Evolutionary conservation across 73 alveolate genomes (phyloP).

Genomic region (Symbiodinium pilosum): DNA sequence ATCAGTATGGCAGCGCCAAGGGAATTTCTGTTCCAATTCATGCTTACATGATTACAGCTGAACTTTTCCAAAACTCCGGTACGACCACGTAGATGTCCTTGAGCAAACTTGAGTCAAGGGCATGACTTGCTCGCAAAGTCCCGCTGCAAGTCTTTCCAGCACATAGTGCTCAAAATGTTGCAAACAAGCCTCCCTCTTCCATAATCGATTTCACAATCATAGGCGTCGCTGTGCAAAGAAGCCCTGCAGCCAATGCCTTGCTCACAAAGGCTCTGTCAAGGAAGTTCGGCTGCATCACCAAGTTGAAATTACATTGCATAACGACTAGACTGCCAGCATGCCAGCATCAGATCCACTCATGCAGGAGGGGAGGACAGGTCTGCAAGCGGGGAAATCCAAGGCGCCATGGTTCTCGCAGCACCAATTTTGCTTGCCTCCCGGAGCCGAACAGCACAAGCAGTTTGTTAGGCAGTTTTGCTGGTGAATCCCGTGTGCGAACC

Average conservation of each 20-base stretch:
- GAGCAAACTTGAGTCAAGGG: not conserved
- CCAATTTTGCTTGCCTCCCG: slow-evolving; percentile 81
- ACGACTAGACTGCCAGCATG: too few species aligned
- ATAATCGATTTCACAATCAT: not conserved
- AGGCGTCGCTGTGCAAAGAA: slow-evolving; percentile 49
- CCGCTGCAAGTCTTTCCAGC: too few species aligned
- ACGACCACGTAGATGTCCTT: slow-evolving; percentile 8
- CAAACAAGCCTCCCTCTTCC: not conserved
- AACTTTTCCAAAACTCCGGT: not conserved
- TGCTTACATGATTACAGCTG: not conserved
- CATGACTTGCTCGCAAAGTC: too few species aligned
- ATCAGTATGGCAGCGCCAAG: not conserved
- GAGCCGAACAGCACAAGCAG: not conserved
- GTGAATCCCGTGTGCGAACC: not conserved
- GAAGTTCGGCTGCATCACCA: too few species aligned
- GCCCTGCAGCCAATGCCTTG: slow-evolving; percentile 81
- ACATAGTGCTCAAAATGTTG: too few species aligned
- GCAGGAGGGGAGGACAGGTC: too few species aligned
- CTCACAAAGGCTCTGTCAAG: too few species aligned
- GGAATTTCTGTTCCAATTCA: too few species aligned
- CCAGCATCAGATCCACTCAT: too few species aligned
- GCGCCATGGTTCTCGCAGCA: slow-evolving; percentile 65
- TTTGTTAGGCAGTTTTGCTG: not conserved
- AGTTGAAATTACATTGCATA: too few species aligned
- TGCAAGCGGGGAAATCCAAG: too few species aligned